Conservation (phyloP, 257 asterid species). For the Hygrophila difformis region DNA sequence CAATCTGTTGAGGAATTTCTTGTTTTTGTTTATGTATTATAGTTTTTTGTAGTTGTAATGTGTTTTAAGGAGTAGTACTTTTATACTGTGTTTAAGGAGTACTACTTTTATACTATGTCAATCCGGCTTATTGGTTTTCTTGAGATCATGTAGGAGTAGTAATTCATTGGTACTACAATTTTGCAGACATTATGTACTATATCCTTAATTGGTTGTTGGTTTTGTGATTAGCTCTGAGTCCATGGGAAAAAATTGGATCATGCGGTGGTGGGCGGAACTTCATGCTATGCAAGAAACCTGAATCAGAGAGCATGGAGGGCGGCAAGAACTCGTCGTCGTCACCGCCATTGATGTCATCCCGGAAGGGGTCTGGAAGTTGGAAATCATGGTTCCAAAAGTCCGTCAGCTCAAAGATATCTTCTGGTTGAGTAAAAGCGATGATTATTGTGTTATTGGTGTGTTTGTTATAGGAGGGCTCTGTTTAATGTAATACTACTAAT, state of each 20-base stretch:
- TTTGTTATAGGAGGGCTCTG: no score
- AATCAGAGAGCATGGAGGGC: conserved; percentile 20
- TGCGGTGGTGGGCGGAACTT: conserved; percentile 72
- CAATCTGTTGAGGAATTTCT: no score
- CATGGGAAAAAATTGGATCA: conserved; percentile 89
- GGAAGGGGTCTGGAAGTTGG: conserved; percentile 56
- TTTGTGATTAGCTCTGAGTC: conserved; percentile 47
- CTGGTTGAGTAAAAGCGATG: conserved; percentile 56
- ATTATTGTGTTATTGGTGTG: no score
- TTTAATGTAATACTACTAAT: no score
- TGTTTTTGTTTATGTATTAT: no score
- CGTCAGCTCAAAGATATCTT: conserved; percentile 47
- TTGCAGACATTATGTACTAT: neutral
- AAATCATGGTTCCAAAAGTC: conserved; percentile 79
- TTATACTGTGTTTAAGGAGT: no score
- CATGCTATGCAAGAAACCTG: conserved; percentile 80
- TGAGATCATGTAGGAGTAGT: no score
- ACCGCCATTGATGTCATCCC: conserved; percentile 19
- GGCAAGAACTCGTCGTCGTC: conserved; percentile 29
- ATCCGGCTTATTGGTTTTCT: no score
- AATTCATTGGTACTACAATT: neutral
- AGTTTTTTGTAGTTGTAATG: no score
- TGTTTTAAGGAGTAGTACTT: no score
- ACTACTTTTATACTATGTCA: no score
- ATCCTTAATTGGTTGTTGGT: neutral